phyloP scores from a whole-genome alignment of 768 basidiomycete genomes.

The Pholiota conissans region DNA sequence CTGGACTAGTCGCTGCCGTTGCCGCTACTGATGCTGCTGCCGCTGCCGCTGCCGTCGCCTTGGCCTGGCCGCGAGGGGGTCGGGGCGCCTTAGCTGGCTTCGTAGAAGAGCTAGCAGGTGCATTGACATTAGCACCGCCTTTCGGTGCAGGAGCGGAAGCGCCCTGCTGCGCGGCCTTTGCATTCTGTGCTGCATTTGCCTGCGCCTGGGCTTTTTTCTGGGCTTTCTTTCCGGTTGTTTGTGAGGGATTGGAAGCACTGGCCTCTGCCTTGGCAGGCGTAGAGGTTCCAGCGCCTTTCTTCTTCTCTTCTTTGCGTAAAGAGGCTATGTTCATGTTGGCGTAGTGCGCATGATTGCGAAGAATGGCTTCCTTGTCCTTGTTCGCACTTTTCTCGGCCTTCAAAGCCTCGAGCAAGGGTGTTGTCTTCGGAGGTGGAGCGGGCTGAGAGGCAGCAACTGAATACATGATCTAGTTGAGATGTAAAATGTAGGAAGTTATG shows the following conservation, averaged over 20 bases:
- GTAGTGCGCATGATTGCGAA: constrained; percentile 73
- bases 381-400: constrained; percentile 77
- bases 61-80: constrained; percentile 10
- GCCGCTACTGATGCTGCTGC: no score
- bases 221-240: constrained; percentile 20
- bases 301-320: constrained; percentile 38
- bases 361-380: constrained; percentile 72
- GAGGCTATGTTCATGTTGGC: constrained; percentile 34
- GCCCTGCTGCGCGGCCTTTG: constrained; percentile 4
- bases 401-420: constrained; percentile 91
- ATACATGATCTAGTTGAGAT: constrained; percentile 20
- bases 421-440: constrained; percentile 69
- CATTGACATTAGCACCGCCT: constrained; percentile 8
- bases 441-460: constrained; percentile 67
- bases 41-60: constrained; percentile 15
- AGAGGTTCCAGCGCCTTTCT: constrained; percentile 19
- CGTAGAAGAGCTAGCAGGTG: constrained; percentile 10
- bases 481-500: neutral
- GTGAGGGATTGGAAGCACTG: constrained; percentile 14
- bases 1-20: neutral
- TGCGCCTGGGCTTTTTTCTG: constrained; percentile 26
- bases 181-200: constrained; percentile 5
- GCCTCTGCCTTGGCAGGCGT: constrained; percentile 18
- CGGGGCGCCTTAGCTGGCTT: constrained; percentile 18
- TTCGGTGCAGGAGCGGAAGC: constrained; percentile 12